Percentiles rank a stretch among this genome's conserved stretches.
Conservation (phyloP, 148 eudicot species). For the Agrostemma githago region DNA sequence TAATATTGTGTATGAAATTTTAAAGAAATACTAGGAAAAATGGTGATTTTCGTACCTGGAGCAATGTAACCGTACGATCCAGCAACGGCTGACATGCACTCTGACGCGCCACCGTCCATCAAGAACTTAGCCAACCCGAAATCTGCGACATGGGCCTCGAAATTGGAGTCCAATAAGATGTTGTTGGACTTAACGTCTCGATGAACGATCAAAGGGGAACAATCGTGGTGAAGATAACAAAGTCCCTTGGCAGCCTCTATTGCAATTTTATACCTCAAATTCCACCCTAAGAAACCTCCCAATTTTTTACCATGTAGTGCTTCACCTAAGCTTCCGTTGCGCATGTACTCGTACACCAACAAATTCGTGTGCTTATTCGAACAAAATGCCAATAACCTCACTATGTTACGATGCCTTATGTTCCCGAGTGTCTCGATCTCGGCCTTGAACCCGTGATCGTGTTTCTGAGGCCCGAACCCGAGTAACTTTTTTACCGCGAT, state of each 20-base stretch:
- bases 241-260: conserved; percentile 78
- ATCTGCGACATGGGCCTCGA: conserved; percentile 97
- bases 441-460: conserved; percentile 79
- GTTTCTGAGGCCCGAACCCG: conserved; percentile 54
- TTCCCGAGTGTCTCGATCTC: conserved; percentile 86
- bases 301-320: conserved; percentile 76
- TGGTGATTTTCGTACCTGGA: conserved; percentile 54
- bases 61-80: conserved; percentile 98
- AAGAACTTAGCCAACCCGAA: conserved; percentile 91
- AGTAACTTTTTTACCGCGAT: conserved; percentile 88
- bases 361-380: conserved; percentile 69
- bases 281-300: conserved; percentile 69
- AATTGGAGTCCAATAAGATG: conserved; percentile 57
- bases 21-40: background rate
- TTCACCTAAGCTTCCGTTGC: conserved; percentile 92
- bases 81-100: conserved; percentile 92
- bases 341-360: conserved; percentile 89
- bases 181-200: conserved; percentile 93
- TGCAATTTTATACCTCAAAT: conserved; percentile 79
- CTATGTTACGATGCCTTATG: conserved; percentile 88
- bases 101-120: conserved; percentile 58
- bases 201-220: conserved; percentile 85
- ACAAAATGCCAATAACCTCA: conserved; percentile 77
- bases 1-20: background rate
- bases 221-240: conserved; percentile 93